Conservation (phyloP, 306 rosid genomes). For the Rosa multiflora region DNA sequence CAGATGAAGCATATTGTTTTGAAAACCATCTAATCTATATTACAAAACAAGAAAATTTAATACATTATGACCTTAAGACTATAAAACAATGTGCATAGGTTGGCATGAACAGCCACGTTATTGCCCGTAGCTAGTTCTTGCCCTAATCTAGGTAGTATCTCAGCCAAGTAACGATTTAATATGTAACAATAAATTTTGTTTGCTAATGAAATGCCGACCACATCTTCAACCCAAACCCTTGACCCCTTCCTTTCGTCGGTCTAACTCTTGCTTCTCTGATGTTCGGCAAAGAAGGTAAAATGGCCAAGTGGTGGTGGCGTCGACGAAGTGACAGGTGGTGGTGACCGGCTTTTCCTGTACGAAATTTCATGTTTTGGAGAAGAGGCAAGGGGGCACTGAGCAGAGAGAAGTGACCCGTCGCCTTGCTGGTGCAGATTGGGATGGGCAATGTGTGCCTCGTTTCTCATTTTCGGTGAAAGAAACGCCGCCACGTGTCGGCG, state of each 20-base stretch:
- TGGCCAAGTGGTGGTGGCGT: background rate
- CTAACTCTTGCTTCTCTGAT: background rate
- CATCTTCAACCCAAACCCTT: background rate
- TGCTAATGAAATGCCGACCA: background rate
- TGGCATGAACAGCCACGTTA: background rate
- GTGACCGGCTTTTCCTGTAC: background rate
- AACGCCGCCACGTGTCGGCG: constrained; percentile 34
- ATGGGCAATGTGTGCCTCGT: background rate
- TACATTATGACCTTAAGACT: background rate
- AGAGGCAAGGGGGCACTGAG: background rate
- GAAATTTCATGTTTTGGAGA: background rate
- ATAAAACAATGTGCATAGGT: background rate
- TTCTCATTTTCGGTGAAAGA: background rate
- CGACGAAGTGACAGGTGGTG: background rate
- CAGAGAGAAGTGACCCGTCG: background rate
- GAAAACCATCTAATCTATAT: too few species aligned
- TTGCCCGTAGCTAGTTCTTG: background rate
- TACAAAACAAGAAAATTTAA: too few species aligned
- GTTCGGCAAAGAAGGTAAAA: background rate
- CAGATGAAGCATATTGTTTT: too few species aligned
- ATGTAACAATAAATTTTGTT: background rate
- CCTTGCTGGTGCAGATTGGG: background rate
- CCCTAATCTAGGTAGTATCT: background rate
- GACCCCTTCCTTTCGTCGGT: background rate
- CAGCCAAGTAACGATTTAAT: background rate